A percentile compares a stretch with the other conserved stretches of the same genome.
phyloP scores from a whole-genome alignment of 441 rosid species.

The Capsella rubella region DNA sequence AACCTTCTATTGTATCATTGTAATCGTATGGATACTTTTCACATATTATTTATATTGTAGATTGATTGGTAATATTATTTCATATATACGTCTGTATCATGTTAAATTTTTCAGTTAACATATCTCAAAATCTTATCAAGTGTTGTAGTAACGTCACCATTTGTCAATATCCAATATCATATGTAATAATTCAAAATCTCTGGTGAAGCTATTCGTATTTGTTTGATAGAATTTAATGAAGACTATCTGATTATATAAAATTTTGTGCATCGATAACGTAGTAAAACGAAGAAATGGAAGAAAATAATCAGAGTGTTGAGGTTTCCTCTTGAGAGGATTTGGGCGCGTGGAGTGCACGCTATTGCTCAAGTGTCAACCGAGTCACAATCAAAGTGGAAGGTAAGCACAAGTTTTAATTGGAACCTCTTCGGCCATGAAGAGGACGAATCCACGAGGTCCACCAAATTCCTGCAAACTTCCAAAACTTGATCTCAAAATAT shows the following conservation, averaged over 20 bases:
- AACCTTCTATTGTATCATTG: constrained; percentile 35
- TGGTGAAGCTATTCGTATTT: not conserved
- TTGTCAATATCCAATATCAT: not conserved
- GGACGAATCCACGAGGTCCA: constrained; percentile 48
- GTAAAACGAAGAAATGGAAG: no score
- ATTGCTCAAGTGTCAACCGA: constrained; percentile 33
- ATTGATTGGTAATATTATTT: constrained; percentile 7
- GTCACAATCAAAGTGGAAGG: constrained; percentile 37
- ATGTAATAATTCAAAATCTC: not conserved
- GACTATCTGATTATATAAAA: no score
- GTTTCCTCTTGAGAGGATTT: not conserved
- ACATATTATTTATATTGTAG: constrained; percentile 23
- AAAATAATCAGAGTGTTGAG: no score
- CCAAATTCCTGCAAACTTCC: constrained; percentile 43
- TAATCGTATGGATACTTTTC: constrained; percentile 24
- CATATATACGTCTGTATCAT: not conserved
- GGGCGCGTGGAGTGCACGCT: constrained; percentile 28
- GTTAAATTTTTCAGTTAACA: no score
- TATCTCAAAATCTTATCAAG: not conserved
- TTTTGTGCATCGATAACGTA: no score
- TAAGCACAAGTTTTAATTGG: constrained; percentile 10
- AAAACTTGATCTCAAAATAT: constrained; percentile 28
- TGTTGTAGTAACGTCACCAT: not conserved
- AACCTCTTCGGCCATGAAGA: constrained; percentile 39
- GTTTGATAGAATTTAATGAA: not conserved